Evolutionary conservation across 768 basidiomycete genomes (phyloP).

Genomic region (Tricholomella constricta): DNA sequence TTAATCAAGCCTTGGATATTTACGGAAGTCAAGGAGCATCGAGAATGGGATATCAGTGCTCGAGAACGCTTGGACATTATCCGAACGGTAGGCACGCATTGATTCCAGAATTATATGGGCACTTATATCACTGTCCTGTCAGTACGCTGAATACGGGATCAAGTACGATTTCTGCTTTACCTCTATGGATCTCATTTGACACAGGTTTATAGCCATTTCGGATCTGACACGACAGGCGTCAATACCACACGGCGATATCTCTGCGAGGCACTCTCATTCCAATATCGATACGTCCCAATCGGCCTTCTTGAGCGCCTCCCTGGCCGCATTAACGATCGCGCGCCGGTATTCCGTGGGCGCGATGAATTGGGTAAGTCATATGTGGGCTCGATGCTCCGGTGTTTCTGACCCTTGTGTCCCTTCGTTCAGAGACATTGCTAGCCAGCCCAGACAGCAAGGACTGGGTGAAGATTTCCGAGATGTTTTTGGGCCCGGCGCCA

Average conservation of each 20-base stretch:
- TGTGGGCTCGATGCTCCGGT: background rate
- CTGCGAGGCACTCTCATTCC: conserved; percentile 94
- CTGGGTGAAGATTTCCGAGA: conserved; percentile 93
- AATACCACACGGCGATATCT: conserved; percentile 92
- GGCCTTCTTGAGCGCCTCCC: conserved; percentile 87
- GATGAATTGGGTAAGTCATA: conserved; percentile 75
- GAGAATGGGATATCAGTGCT: conserved; percentile 94
- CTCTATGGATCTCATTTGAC: background rate
- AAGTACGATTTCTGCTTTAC: conserved; percentile 44
- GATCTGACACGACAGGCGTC: conserved; percentile 85
- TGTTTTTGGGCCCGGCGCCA: conserved; percentile 90
- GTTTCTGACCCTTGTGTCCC: background rate
- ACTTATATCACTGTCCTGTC: background rate
- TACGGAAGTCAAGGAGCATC: conserved; percentile 88
- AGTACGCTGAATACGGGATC: conserved; percentile 89
- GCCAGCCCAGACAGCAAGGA: conserved; percentile 78
- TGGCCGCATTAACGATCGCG: conserved; percentile 83
- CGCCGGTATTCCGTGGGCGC: conserved; percentile 85
- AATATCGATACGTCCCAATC: conserved; percentile 93
- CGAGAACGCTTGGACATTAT: conserved; percentile 81
- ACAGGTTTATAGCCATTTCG: conserved; percentile 62
- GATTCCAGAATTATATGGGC: background rate
- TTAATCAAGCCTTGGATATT: conserved; percentile 97
- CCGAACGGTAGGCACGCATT: conserved; percentile 54
- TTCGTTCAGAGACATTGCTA: conserved; percentile 73